These are phyloP conservation scores for Drechslerella dactyloides DNA, from an alignment of 2,329 filamentous ascomycete species.

Conservation along the genomic window DNA sequence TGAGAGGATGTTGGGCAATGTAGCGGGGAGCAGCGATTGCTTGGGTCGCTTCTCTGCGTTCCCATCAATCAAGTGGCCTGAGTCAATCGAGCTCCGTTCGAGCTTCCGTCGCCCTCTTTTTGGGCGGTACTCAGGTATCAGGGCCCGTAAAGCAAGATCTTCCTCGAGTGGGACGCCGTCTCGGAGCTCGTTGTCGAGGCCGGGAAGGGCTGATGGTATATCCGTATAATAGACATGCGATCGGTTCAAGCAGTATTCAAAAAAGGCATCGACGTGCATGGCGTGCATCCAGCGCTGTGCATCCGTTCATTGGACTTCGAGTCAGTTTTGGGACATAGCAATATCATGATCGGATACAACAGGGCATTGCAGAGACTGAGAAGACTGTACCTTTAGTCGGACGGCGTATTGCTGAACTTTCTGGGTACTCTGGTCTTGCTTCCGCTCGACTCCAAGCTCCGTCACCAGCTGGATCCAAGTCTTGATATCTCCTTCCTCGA, in stretches of 20 bases:
- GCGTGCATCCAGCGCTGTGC: conserved; percentile 89
- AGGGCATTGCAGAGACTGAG: neutral
- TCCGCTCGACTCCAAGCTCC: conserved; percentile 81
- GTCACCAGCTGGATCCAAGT: conserved; percentile 90
- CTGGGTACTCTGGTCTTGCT: conserved; percentile 86
- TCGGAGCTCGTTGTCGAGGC: conserved; percentile 66
- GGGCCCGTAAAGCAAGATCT: conserved; percentile 82
- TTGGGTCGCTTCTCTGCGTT: conserved; percentile 70
- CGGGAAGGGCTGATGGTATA: conserved; percentile 63
- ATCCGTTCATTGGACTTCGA: conserved; percentile 32
- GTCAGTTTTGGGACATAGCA: conserved; percentile 23
- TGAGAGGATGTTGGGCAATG: conserved; percentile 56
- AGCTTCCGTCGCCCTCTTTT: conserved; percentile 69
- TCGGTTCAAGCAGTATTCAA: conserved; percentile 83
- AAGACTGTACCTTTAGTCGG: conserved; percentile 73
- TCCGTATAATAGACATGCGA: conserved; percentile 79
- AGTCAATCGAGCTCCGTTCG: conserved; percentile 65
- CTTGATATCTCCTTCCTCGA: conserved; percentile 83
- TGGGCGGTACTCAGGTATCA: conserved; percentile 76
- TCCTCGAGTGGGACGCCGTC: conserved; percentile 86
- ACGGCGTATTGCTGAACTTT: conserved; percentile 96
- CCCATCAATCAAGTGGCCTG: conserved; percentile 62
- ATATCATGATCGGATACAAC: neutral
- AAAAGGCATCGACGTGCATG: conserved; percentile 94
- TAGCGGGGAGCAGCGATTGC: conserved; percentile 61